A percentile compares a stretch with the other conserved stretches of the same genome.
These are phyloP conservation scores for Pleurozium schreberi DNA, from an alignment of 225 moss, liverwort and hornwort species.

Conservation along the genomic window DNA sequence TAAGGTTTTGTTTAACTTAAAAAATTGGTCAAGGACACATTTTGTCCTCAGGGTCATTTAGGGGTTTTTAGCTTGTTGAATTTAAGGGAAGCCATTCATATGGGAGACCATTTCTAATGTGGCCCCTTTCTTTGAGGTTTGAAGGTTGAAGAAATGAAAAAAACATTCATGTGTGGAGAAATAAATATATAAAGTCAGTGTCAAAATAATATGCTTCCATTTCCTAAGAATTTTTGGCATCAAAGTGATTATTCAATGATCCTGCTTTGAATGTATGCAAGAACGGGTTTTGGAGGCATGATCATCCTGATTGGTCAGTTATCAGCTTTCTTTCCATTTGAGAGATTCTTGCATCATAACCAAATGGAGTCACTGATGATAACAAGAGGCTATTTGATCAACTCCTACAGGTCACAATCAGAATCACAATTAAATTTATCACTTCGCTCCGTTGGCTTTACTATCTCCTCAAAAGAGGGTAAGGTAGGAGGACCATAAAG, in stretches of 20 bases:
- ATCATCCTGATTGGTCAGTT: not conserved
- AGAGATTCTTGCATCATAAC: not conserved
- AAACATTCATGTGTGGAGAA: not conserved
- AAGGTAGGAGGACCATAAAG: too few species aligned
- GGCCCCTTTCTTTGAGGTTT: not conserved
- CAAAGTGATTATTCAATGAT: not conserved
- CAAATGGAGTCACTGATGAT: too few species aligned
- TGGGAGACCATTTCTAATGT: not conserved
- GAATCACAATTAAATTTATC: too few species aligned
- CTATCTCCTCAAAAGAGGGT: too few species aligned
- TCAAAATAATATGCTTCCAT: not conserved
- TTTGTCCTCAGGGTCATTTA: too few species aligned
- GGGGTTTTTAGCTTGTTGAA: too few species aligned
- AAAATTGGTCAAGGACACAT: too few species aligned
- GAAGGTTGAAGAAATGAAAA: not conserved
- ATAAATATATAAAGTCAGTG: not conserved
- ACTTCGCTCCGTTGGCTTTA: too few species aligned
- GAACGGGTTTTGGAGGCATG: not conserved
- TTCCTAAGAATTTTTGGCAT: not conserved
- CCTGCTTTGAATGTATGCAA: not conserved
- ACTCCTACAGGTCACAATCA: too few species aligned
- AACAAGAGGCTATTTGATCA: too few species aligned
- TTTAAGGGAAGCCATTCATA: not conserved
- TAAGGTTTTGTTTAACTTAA: too few species aligned
- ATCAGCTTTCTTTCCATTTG: not conserved